Evolutionary conservation across 345 rosid genomes (phyloP), one percentile per base, ranked within the genome.

Genomic region (Acer yangbiense): DNA sequence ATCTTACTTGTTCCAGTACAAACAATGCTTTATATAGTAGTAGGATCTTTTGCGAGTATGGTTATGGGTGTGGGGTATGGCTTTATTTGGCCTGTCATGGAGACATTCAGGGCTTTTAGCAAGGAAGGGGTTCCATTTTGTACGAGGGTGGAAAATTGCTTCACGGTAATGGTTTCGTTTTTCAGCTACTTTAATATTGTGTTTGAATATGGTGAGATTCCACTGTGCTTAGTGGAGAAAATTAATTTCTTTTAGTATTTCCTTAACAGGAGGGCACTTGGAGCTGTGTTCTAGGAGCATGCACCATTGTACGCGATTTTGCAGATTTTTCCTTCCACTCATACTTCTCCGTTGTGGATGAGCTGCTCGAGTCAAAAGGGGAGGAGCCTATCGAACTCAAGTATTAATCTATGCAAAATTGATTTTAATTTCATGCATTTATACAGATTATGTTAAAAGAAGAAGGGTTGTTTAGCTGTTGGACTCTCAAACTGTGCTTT

Each of bases 331-430:
- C 79, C 17, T 75, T 75, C 71, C 78, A 80, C 32, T 74, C 82
- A 7, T 80, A 74, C 78, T 75, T 80, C 46, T 80, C 82, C 12
- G 72, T 75, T 13, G 75, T 80, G 82, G 78, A 80, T 62, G 82
- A 65, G 23, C 43, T 68, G 67, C 78, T 75, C n/a, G 50, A 80
- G 58, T 62, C 70, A 9, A 70, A 80, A 16, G 82, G 21, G 4
- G 71, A 80, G 48, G 75, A 75, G 32, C 82, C 82, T 20, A 23
- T 80, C 18, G 79, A 80, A 69, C 50, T 46, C 13, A 10, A 46
- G 50, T 46, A 46, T 46, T 46, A 9, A 9, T 46, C 50, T 46
- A 9, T 46, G 50, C 50, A 46, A 46, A 46, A 46, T 10, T 46
- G 50, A 46, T 46, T 9, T 9, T 10, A 46, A 46, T 46, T 46